Conservation (phyloP, 2,329 filamentous ascomycete genomes). For the Epichloe bromicola region DNA sequence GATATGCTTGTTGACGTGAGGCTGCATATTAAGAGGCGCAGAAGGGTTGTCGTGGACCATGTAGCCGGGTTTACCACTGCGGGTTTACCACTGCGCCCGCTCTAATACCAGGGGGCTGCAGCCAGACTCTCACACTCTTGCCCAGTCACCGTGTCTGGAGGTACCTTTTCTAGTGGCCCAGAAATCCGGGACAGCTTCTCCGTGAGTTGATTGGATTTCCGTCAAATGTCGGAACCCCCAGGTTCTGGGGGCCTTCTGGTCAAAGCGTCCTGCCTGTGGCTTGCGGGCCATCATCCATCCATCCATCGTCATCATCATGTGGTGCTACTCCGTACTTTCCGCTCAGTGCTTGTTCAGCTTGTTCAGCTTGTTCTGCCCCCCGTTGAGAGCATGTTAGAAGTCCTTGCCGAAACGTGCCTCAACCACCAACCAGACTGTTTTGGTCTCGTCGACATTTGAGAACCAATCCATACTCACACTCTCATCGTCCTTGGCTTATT, state of each 20-base stretch:
- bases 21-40: not conserved
- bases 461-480: too few species aligned
- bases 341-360: too few species aligned
- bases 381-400: too few species aligned
- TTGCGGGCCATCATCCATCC: not conserved
- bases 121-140: not conserved
- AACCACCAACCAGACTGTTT: too few species aligned
- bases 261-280: not conserved
- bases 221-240: conserved; percentile 3
- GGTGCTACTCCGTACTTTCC: too few species aligned
- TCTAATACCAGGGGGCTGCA: not conserved
- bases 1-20: not conserved
- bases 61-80: conserved; percentile 2
- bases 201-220: conserved; percentile 1
- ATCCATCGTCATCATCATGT: too few species aligned
- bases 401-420: too few species aligned
- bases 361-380: too few species aligned
- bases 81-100: not conserved
- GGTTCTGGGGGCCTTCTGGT: not conserved
- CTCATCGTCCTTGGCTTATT: too few species aligned
- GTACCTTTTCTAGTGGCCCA: not conserved
- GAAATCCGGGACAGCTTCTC: conserved; percentile 4
- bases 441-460: too few species aligned
- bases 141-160: not conserved
- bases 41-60: not conserved